Evolutionary conservation across 1,284 basidiomycete species (phyloP).

Genomic region (Schizophyllum amplum): DNA sequence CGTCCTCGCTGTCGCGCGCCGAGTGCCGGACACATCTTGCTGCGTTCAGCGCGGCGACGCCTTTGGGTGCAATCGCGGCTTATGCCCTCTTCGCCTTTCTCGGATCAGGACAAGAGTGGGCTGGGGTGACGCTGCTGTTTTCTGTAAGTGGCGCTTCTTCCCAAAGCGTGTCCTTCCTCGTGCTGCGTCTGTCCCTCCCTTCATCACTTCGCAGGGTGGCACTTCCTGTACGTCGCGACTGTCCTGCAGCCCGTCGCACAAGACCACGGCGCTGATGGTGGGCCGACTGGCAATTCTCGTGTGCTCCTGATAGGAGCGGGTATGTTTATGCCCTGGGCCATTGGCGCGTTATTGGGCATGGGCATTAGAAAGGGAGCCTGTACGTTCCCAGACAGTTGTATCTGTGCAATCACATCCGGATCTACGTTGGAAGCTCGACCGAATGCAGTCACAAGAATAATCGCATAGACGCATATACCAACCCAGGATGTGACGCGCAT

Average conservation of each 20-base stretch:
- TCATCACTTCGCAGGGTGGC: constrained; percentile 56
- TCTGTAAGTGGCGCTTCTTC: constrained; percentile 55
- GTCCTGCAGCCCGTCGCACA: constrained; percentile 72
- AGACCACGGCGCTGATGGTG: constrained; percentile 26
- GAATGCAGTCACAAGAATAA: too few relatives aligned
- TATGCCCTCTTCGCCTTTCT: constrained; percentile 57
- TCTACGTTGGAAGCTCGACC: too few relatives aligned
- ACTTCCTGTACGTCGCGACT: constrained; percentile 95
- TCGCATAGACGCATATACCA: too few relatives aligned
- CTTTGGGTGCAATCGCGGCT: constrained; percentile 64
- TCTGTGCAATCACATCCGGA: background rate
- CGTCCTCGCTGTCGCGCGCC: constrained; percentile 47
- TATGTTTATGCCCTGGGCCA: constrained; percentile 60
- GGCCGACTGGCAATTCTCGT: constrained; percentile 32
- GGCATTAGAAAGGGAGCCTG: constrained; percentile 20
- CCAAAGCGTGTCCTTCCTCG: too few relatives aligned
- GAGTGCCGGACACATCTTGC: constrained; percentile 70
- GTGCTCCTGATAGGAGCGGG: constrained; percentile 52
- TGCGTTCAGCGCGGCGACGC: constrained; percentile 78
- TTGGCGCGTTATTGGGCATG: constrained; percentile 43
- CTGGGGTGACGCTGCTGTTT: constrained; percentile 70
- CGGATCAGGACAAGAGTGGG: constrained; percentile 39
- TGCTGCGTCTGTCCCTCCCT: constrained; percentile 1
- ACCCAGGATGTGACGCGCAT: too few relatives aligned
- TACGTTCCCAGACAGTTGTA: constrained; percentile 1